Percentiles rank a stretch among this genome's conserved stretches.
Conservation (phyloP, 192 early-diverging fungal species). For the Rhizophlyctis rosea region DNA sequence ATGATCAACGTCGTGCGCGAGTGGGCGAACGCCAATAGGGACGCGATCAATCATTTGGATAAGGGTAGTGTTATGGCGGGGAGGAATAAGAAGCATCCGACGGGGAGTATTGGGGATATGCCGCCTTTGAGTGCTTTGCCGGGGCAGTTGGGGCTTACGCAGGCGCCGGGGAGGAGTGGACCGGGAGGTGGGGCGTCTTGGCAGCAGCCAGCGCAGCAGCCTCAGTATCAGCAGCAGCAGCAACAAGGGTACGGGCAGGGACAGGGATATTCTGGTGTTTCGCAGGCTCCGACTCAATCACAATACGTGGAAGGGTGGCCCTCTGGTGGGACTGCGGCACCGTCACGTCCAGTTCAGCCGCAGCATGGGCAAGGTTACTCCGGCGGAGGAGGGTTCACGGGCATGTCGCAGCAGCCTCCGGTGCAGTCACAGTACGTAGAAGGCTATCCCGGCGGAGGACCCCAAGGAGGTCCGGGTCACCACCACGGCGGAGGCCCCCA, state of each 20-base stretch:
- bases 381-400: not conserved
- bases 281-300: too few relatives aligned
- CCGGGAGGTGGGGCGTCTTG: not conserved
- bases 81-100: constrained; percentile 11
- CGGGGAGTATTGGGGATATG: not conserved
- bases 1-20: constrained; percentile 17
- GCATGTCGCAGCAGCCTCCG: constrained; percentile 1
- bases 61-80: constrained; percentile 14
- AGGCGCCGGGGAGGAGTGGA: not conserved
- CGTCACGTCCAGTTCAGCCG: constrained; percentile 7
- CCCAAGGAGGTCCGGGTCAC: too few relatives aligned
- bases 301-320: not conserved
- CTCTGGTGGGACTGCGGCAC: not conserved
- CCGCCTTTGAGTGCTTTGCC: not conserved
- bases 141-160: not conserved
- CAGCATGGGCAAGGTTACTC: not conserved
- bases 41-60: constrained; percentile 1
- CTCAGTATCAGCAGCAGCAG: not conserved
- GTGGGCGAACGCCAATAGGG: constrained; percentile 22
- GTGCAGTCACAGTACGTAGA: too few relatives aligned
- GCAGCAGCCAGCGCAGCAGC: not conserved
- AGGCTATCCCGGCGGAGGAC: too few relatives aligned
- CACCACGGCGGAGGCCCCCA: too few relatives aligned
- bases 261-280: too few relatives aligned
- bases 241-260: too few relatives aligned